Base-by-base conservation (phyloP, 2,329 filamentous ascomycete genomes). In the Fusarium sp. region DNA sequence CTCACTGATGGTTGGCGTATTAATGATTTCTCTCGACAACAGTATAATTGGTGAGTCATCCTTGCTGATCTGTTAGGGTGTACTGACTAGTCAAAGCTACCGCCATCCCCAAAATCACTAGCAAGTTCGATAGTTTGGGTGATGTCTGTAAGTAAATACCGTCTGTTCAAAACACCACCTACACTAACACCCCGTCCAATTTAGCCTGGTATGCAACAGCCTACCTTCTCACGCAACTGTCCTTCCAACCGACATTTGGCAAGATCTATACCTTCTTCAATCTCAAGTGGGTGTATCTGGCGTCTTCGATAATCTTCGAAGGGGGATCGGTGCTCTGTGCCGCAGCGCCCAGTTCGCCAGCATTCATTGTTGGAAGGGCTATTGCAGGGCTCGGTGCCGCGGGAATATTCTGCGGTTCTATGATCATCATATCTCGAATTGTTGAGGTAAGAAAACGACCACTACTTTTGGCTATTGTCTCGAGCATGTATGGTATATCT, bases 361-460 rank as follows among this genome's bases (percentile, higher is more conserved):
- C 75, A 5, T 76, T 82, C 4, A 81, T 82, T n/a, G 63, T 74
- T 0, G 81, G 81, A 0, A 74, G 80, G 19, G 78, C 78, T 0
- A 45, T 82, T 2, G 73, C 79, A 5, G 80, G 79, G 3, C 37
- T 78, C 2, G 80, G 79, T 1, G 68, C 63, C 3, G 54, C 71
- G 0, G 71, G 71, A 0, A 39, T 73, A 0, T 60, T 57, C 47
- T 72, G 66, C 3, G 71, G 68, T 1, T 44, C 66, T 3, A 54
- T 72, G 52, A 63, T 64, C 0, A 62, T 73, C 1, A 28, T 65
- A 10, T 48, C 63, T 0, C 52, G 61, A 11, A 65, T 68, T 10
- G 68, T 71, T 0, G 58, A 64, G 4, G 55, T 72, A 52, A 39
- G 59, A 7, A 71, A 57, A 10, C 49, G 62, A 0, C 66, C 71